Evolutionary conservation across 768 basidiomycete genomes (phyloP), one percentile per base, ranked within the genome.

Genomic region (Cyathus striatus): DNA sequence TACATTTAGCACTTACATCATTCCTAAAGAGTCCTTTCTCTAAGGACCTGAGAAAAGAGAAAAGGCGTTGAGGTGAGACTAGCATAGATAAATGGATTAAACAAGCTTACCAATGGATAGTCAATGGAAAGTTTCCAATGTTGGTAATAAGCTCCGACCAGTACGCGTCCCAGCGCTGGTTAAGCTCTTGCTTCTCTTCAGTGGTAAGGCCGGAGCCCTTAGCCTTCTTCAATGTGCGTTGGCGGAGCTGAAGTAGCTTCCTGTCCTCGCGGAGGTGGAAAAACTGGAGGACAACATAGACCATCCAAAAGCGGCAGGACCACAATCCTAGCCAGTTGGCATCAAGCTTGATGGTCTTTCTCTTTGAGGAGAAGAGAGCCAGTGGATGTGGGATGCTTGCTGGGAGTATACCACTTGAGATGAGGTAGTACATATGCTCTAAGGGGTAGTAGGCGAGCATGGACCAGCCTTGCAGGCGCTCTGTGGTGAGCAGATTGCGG

Each of bases 381-480:
- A 60, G 42, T 13, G 76, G 59, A n/a, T 71, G 65, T 6, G 76
- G 63, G 35, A 84, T 51, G n/a, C 66, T 61, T 1, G 75, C 47
- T 12, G 85, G 81, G 24, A 88, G 73, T 41, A 90, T 65, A 14
- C 71, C 68, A 48, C 84, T 79, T 2, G 75, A 66, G 26, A 71
- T 57, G 45, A 90, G 68, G 55, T 86, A 90, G 51, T 72, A 79
- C 20, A 89, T 60, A 49, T 90, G 86, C 52, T 90, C 86, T 36
- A 90, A 70, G 1, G 86, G 89, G 54, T 84, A 90, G 64, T 84
- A 90, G 1, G 68, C 75, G 9, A 90, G 68, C 86, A 90, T 89
- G 2, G 83, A 69, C 76, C 75, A 85, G 14, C 78, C 88, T 57
- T 90, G 88, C 17, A 89, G 65, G 21, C 88, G 83, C 56, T 90